phyloP scores from a whole-genome alignment of 108 stramenopile genomes.

The Fistulifera pelliculosa region DNA sequence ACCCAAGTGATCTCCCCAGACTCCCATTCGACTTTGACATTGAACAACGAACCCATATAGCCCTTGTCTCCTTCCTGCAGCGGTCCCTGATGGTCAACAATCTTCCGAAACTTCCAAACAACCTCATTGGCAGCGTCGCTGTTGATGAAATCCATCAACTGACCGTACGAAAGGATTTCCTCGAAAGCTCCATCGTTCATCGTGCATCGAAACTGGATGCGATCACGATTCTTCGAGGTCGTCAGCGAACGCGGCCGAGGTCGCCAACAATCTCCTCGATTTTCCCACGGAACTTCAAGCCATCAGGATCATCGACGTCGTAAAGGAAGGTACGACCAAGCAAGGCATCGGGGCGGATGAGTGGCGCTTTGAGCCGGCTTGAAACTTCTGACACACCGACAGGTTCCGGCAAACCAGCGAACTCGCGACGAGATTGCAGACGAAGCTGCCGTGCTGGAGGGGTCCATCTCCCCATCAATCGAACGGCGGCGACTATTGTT shows the following conservation, averaged over 20 bases:
- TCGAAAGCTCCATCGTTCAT: not conserved
- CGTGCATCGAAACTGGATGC: too few species aligned
- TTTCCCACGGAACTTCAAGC: too few species aligned
- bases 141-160: conserved; percentile 5
- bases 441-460: too few species aligned
- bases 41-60: not conserved
- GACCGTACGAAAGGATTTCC: conserved; percentile 7
- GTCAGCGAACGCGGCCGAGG: too few species aligned
- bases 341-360: not conserved
- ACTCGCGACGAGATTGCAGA: too few species aligned
- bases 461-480: too few species aligned
- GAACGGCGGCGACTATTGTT: too few species aligned
- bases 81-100: not conserved
- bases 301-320: too few species aligned
- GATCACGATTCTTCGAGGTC: too few species aligned
- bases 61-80: not conserved
- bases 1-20: conserved; percentile 14
- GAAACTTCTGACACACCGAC: too few species aligned
- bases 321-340: not conserved
- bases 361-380: not conserved
- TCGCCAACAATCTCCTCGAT: too few species aligned
- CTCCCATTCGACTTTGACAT: conserved; percentile 18
- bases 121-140: not conserved
- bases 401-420: too few species aligned
- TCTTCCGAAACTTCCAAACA: not conserved